Evolutionary conservation across 2,329 filamentous ascomycete genomes (phyloP).

Genomic region (Hirsutella thompsonii): DNA sequence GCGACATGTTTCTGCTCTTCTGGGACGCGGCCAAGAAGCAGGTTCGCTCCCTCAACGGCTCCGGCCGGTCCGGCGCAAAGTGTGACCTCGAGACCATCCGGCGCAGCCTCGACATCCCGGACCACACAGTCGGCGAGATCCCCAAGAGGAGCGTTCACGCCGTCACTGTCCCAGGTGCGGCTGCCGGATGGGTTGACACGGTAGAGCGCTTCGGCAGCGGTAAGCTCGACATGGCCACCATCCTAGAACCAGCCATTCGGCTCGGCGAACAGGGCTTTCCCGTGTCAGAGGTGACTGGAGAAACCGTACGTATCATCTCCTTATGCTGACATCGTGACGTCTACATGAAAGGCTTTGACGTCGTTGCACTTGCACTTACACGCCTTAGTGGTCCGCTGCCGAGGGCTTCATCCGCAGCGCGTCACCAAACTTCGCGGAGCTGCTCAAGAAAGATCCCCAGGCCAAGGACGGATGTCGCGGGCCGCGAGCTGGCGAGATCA

Average conservation of each 20-base stretch:
- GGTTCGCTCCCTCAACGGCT: slow-evolving; percentile 81
- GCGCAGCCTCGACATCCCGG: slow-evolving; percentile 51
- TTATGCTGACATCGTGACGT: no score
- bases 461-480: slow-evolving; percentile 59
- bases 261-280: slow-evolving; percentile 83
- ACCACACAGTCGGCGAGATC: slow-evolving; percentile 45
- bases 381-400: slow-evolving; percentile 56
- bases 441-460: slow-evolving; percentile 66
- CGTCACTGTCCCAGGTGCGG: slow-evolving; percentile 78
- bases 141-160: slow-evolving; percentile 67
- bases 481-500: slow-evolving; percentile 71
- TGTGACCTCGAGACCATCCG: slow-evolving; percentile 59
- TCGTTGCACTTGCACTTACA: not conserved
- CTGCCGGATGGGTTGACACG: slow-evolving; percentile 87
- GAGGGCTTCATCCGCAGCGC: slow-evolving; percentile 54
- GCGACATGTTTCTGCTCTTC: slow-evolving; percentile 93
- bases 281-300: slow-evolving; percentile 66
- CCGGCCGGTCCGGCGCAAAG: slow-evolving; percentile 65
- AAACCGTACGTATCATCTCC: slow-evolving; percentile 42
- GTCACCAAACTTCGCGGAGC: slow-evolving; percentile 76
- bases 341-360: no score
- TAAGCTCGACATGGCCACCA: slow-evolving; percentile 61
- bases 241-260: slow-evolving; percentile 71
- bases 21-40: slow-evolving; percentile 75
- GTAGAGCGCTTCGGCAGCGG: slow-evolving; percentile 83